Evolutionary conservation across 1,139 yeast genomes (phyloP).

Genomic region (Lodderomyces metapsilosis): DNA sequence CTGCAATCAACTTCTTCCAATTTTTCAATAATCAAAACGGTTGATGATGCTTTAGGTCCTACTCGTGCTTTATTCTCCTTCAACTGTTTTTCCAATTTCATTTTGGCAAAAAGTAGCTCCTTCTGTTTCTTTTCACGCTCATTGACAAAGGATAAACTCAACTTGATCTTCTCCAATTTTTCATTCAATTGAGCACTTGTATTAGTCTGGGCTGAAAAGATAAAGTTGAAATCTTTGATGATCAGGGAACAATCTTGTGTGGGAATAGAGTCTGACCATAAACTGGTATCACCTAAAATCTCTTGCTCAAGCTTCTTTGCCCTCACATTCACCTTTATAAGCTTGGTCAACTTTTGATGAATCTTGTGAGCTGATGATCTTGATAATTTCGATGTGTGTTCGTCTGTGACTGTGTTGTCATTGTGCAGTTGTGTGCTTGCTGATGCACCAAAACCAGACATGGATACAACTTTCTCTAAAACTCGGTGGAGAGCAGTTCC

Average conservation of each 20-base stretch:
- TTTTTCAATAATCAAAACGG: constrained; percentile 42
- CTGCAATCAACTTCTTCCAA: constrained; percentile 51
- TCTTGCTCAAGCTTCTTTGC: constrained; percentile 14
- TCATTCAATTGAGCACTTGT: constrained; percentile 32
- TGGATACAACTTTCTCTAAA: constrained; percentile 24
- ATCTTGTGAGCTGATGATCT: constrained; percentile 11
- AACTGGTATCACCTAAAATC: constrained; percentile 25
- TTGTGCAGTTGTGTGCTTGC: constrained; percentile 9
- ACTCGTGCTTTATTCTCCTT: constrained; percentile 42
- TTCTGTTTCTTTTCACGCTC: constrained; percentile 51
- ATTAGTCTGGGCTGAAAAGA: constrained; percentile 36
- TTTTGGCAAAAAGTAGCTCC: constrained; percentile 32
- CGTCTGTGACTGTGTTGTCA: constrained; percentile 7
- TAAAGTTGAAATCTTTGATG: constrained; percentile 38
- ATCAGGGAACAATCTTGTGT: constrained; percentile 37
- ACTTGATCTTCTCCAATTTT: constrained; percentile 39
- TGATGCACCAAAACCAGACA: constrained; percentile 18
- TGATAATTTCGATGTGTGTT: constrained; percentile 8
- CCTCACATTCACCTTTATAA: constrained; percentile 13
- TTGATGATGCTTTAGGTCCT: constrained; percentile 43
- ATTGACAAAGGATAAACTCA: constrained; percentile 43
- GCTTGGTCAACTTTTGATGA: constrained; percentile 11
- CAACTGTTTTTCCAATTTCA: constrained; percentile 32
- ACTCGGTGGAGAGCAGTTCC: constrained; percentile 31
- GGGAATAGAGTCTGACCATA: constrained; percentile 45